These are phyloP conservation scores for Aechmea fasciata DNA, from an alignment of 176 grass and related monocot genomes.

Conservation along the genomic window DNA sequence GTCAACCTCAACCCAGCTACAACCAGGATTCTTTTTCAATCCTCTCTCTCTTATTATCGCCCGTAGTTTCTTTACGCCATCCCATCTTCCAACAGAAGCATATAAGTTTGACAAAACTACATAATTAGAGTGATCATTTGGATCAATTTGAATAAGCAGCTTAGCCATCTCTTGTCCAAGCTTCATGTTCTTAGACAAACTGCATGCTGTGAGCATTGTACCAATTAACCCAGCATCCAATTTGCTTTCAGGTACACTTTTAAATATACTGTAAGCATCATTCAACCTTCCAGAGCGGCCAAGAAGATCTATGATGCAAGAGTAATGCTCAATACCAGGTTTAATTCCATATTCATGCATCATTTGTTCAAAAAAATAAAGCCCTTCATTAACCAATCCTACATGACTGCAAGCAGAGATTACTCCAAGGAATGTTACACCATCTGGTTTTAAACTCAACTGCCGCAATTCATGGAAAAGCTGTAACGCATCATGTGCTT, in stretches of 20 bases:
- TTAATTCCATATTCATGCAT: conserved; percentile 7
- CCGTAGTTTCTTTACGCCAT: conserved; percentile 9
- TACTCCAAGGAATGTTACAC: conserved; percentile 17
- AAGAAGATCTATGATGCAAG: conserved; percentile 24
- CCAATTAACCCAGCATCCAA: conserved; percentile 16
- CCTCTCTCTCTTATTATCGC: conserved; percentile 11
- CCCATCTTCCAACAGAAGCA: conserved; percentile 20
- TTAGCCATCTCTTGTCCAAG: conserved; percentile 14
- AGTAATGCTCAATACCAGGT: conserved; percentile 21
- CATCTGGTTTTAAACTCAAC: conserved; percentile 10
- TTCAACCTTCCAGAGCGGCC: conserved; percentile 15
- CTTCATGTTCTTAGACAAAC: conserved; percentile 16
- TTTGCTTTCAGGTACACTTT: conserved; percentile 5
- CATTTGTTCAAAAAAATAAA: conserved; percentile 15
- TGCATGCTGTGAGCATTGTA: conserved; percentile 16
- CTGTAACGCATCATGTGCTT: conserved; percentile 6
- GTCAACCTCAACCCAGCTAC: conserved; percentile 26
- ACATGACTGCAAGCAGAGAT: conserved; percentile 25
- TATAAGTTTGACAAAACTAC: conserved; percentile 16
- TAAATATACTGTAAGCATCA: conserved; percentile 13
- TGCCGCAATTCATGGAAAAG: conserved; percentile 24
- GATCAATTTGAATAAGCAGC: conserved; percentile 20
- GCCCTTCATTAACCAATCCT: conserved; percentile 20
- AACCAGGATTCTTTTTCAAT: conserved; percentile 26
- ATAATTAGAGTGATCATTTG: conserved; percentile 21